phyloP scores from a whole-genome alignment of 306 rosid genomes.

The Fragaria iinumae region DNA sequence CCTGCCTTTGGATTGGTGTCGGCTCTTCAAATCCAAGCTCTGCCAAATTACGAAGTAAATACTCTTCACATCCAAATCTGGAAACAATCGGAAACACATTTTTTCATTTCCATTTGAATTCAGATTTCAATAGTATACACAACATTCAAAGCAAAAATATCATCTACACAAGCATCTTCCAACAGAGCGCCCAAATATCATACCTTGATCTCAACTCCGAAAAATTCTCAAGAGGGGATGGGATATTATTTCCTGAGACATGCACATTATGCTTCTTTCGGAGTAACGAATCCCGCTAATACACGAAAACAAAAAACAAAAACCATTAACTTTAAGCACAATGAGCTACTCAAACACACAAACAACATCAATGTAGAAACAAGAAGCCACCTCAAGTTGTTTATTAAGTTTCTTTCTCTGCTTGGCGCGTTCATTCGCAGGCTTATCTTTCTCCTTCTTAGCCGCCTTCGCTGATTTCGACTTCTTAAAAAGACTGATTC shows the following conservation, averaged over 20 bases:
- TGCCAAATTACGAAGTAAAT: conserved; percentile 58
- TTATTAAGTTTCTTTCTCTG: conserved; percentile 61
- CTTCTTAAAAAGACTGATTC: conserved; percentile 66
- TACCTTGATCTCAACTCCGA: conserved; percentile 76
- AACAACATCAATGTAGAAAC: not conserved
- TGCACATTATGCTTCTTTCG: conserved; percentile 78
- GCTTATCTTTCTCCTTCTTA: conserved; percentile 33
- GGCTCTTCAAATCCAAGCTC: conserved; percentile 84
- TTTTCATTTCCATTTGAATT: conserved; percentile 26
- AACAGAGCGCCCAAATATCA: not conserved
- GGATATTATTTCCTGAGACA: conserved; percentile 75
- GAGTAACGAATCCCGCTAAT: conserved; percentile 61
- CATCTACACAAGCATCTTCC: not conserved
- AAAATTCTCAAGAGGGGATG: conserved; percentile 79
- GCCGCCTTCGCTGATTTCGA: conserved; percentile 36
- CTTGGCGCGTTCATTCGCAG: conserved; percentile 30
- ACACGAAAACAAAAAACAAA: not conserved
- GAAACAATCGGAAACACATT: conserved; percentile 13
- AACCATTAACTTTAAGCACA: conserved; percentile 14
- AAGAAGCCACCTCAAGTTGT: conserved; percentile 71
- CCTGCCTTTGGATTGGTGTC: conserved; percentile 96
- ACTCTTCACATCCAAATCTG: conserved; percentile 64
- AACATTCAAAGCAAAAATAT: not conserved
- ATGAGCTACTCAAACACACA: conserved; percentile 8
- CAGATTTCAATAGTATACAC: not conserved